Conservation (phyloP, 2,329 filamentous ascomycete species). For the Coniosporium tulheliwenetii region DNA sequence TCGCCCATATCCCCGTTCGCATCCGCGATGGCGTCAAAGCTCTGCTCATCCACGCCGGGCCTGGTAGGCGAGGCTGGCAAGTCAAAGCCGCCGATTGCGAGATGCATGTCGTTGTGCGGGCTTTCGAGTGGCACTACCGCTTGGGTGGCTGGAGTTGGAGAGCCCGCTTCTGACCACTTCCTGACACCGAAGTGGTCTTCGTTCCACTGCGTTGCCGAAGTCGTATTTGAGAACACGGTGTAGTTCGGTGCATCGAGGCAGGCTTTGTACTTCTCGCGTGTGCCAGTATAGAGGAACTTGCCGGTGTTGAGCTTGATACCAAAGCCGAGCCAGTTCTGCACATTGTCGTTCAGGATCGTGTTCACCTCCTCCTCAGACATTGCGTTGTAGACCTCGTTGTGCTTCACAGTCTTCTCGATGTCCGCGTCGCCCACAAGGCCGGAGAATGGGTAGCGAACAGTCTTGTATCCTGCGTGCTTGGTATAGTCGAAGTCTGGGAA, state of each 20-base stretch:
- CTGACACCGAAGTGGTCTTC: constrained; percentile 4
- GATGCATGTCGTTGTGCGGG: constrained; percentile 14
- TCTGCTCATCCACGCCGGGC: background rate
- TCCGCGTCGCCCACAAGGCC: constrained; percentile 8
- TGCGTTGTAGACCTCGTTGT: constrained; percentile 4
- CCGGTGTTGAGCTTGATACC: too few species aligned
- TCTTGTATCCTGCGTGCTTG: too few species aligned
- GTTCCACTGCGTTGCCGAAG: constrained; percentile 9
- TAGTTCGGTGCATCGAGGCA: constrained; percentile 17
- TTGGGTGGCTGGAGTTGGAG: background rate
- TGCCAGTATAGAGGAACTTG: background rate
- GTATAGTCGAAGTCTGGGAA: too few species aligned
- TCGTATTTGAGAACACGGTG: constrained; percentile 17
- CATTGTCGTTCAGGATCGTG: too few species aligned
- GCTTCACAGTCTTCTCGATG: background rate
- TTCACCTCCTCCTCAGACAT: too few species aligned
- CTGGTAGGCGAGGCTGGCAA: background rate
- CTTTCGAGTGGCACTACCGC: constrained; percentile 10
- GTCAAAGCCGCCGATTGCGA: constrained; percentile 13
- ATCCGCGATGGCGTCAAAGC: constrained; percentile 5
- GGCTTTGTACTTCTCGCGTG: constrained; percentile 4
- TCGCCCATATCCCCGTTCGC: constrained; percentile 19
- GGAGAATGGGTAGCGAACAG: constrained; percentile 10
- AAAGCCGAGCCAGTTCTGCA: too few species aligned
- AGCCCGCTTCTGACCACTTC: background rate